Conservation (phyloP, 148 eudicot genomes). For the Dianthus caryophyllus region DNA sequence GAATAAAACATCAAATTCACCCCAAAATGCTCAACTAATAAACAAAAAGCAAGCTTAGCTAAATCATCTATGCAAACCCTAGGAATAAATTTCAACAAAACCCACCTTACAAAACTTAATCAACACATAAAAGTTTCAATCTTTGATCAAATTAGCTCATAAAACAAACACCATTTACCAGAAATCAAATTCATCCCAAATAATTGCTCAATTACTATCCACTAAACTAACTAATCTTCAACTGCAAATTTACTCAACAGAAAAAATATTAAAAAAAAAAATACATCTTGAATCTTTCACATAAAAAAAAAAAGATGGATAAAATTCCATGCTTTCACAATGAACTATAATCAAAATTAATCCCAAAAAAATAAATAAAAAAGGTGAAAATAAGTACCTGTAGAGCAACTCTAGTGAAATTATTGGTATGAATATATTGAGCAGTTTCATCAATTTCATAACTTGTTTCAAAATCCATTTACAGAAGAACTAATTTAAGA, state of each 20-base stretch:
- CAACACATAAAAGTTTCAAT: constrained; percentile 7
- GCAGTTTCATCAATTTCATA: constrained; percentile 68
- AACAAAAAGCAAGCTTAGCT: neutral
- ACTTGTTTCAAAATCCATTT: constrained; percentile 50
- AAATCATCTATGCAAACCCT: neutral
- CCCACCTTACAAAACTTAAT: neutral
- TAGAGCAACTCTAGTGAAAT: constrained; percentile 65
- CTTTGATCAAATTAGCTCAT: neutral
- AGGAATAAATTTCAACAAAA: neutral
- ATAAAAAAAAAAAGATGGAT: neutral
- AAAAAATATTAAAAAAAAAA: too few relatives aligned
- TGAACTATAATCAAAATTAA: neutral
- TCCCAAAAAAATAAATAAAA: neutral
- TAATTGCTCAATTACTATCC: neutral
- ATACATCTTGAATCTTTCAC: neutral
- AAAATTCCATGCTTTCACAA: neutral
- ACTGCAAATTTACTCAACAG: too few relatives aligned
- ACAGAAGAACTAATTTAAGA: neutral
- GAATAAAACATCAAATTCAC: neutral
- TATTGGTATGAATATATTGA: constrained; percentile 40
- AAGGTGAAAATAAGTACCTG: constrained; percentile 43
- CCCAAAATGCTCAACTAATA: constrained; percentile 5
- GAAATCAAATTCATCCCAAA: neutral
- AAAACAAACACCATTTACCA: neutral
- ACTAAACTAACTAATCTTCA: constrained; percentile 3